Evolutionary conservation across 1,284 basidiomycete species (phyloP).

Genomic region (Trichosporon sp.): DNA sequence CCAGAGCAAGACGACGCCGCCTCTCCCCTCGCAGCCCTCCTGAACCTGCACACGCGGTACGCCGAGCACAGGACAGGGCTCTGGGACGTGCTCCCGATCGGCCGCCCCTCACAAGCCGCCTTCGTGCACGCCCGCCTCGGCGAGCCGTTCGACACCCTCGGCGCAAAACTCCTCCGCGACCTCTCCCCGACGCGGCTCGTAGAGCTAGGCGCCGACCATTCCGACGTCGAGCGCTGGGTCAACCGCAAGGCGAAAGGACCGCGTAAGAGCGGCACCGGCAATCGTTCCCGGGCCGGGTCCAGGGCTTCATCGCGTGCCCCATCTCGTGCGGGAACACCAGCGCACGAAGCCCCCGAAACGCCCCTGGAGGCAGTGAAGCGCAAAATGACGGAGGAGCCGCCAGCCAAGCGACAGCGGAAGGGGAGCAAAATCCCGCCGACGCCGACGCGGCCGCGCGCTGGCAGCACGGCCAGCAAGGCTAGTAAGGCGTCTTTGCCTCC

Average conservation of each 20-base stretch:
- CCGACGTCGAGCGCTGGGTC: constrained; percentile 16
- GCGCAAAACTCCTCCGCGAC: constrained; percentile 13
- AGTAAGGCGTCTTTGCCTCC: neutral
- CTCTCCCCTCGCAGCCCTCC: constrained; percentile 10
- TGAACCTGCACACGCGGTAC: constrained; percentile 11
- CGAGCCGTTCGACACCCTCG: constrained; percentile 15
- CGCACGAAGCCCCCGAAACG: neutral
- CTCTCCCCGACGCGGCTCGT: constrained; percentile 10
- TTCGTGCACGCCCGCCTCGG: constrained; percentile 16
- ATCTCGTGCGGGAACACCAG: neutral
- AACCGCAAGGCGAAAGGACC: neutral
- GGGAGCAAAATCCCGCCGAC: neutral
- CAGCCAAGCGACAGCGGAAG: constrained; percentile 1
- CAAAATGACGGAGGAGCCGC: constrained; percentile 2
- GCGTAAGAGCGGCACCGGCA: neutral
- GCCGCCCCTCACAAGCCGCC: neutral
- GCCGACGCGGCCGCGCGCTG: neutral
- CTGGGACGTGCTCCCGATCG: constrained; percentile 6
- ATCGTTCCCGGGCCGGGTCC: neutral
- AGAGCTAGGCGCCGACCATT: constrained; percentile 19
- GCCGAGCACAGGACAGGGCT: constrained; percentile 14
- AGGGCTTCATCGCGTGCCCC: neutral
- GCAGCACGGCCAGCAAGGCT: neutral
- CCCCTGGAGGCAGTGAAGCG: neutral
- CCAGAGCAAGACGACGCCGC: neutral